These are phyloP conservation scores for Cercospora zeae-maydis DNA, from an alignment of 2,329 filamentous ascomycete species.

Conservation along the genomic window DNA sequence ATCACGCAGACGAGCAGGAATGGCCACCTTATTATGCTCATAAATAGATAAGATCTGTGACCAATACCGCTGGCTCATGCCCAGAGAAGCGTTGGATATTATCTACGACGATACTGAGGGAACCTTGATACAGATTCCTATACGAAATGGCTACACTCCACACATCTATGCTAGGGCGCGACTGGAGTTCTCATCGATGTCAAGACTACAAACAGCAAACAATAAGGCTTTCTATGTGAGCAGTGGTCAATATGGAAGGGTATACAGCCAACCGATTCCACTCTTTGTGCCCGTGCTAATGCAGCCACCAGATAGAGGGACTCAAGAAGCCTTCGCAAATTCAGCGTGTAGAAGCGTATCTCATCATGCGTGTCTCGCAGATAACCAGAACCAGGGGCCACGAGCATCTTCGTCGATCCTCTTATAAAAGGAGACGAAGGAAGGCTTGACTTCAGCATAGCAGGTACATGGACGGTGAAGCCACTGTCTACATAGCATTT, in stretches of 20 bases:
- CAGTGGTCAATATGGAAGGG: not conserved
- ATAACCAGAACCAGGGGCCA: not conserved
- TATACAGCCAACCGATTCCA: not conserved
- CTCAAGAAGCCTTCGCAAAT: not conserved
- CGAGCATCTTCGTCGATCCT: not conserved
- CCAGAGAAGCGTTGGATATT: not conserved
- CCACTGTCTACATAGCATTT: not conserved
- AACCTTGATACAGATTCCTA: not conserved
- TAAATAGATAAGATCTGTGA: not conserved
- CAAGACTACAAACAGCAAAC: not conserved
- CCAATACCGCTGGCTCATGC: not conserved
- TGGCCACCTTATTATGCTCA: not conserved
- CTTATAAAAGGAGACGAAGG: not conserved
- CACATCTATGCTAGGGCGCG: not conserved
- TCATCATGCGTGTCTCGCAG: not conserved
- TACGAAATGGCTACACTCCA: not conserved
- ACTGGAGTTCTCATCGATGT: not conserved
- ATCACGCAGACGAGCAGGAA: not conserved
- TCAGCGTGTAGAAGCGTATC: not conserved
- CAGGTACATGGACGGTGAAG: not conserved
- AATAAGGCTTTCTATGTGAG: not conserved
- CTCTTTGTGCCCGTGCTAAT: not conserved
- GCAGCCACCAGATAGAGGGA: not conserved
- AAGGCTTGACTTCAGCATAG: not conserved
- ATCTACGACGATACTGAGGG: not conserved